phyloP scores from a whole-genome alignment of 2,329 filamentous ascomycete genomes.

The Arachnopeziza araneosa region DNA sequence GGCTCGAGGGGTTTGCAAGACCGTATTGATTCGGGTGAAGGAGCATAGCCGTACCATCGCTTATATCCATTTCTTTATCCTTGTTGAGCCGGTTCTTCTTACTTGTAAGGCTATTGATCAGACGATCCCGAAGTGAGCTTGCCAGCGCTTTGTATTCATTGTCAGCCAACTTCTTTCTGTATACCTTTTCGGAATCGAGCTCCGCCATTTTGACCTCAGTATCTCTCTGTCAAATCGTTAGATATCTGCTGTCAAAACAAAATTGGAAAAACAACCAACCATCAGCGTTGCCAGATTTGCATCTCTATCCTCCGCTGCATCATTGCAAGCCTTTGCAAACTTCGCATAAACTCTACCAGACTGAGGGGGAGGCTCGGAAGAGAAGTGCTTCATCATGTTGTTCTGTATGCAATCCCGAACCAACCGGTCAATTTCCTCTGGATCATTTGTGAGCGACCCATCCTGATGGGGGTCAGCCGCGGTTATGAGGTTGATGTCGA shows the following conservation, averaged over 20 bases:
- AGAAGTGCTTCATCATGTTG: slow-evolving; percentile 32
- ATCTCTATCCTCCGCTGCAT: slow-evolving; percentile 82
- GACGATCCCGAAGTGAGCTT: slow-evolving; percentile 57
- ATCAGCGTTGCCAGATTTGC: slow-evolving; percentile 74
- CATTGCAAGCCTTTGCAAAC: slow-evolving; percentile 82
- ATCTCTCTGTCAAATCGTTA: slow-evolving; percentile 44
- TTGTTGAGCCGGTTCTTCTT: slow-evolving; percentile 60
- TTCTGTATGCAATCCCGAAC: slow-evolving; percentile 27
- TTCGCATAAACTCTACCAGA: slow-evolving; percentile 80
- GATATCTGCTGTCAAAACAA: slow-evolving; percentile 15
- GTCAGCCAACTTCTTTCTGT: slow-evolving; percentile 57
- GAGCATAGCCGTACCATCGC: slow-evolving; percentile 58
- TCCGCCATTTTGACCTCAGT: slow-evolving; percentile 57
- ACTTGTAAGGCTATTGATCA: slow-evolving; percentile 59
- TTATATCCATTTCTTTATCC: slow-evolving; percentile 65
- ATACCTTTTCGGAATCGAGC: slow-evolving; percentile 53
- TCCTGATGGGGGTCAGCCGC: slow-evolving; percentile 76
- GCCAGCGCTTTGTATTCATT: slow-evolving; percentile 56
- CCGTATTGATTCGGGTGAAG: slow-evolving; percentile 65
- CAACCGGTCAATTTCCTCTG: slow-evolving; percentile 35
- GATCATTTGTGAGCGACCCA: slow-evolving; percentile 55
- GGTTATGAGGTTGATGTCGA: slow-evolving; percentile 80
- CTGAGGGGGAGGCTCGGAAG: slow-evolving; percentile 42
- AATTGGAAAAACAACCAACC: slow-evolving; percentile 46
- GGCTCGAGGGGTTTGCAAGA: slow-evolving; percentile 58